phyloP scores from a whole-genome alignment of 768 basidiomycete species.

The Lentinula edodes region DNA sequence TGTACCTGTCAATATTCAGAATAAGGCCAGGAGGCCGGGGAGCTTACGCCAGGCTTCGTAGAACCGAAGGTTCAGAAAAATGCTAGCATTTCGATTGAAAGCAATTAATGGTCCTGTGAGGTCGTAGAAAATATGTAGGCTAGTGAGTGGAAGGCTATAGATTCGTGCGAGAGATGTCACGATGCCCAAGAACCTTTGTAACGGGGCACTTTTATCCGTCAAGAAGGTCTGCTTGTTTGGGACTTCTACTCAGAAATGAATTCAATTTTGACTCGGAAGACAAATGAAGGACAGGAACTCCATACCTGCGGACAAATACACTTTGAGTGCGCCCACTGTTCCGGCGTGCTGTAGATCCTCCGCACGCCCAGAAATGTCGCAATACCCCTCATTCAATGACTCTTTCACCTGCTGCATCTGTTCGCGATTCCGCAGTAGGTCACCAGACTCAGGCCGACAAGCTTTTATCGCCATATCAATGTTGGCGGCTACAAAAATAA shows the following conservation, averaged over 20 bases:
- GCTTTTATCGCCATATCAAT: constrained; percentile 69
- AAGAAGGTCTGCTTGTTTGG: constrained; percentile 46
- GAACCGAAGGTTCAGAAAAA: constrained; percentile 86
- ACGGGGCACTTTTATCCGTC: constrained; percentile 42
- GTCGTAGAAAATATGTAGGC: constrained; percentile 87
- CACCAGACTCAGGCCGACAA: constrained; percentile 62
- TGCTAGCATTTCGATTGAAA: constrained; percentile 84
- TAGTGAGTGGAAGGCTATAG: constrained; percentile 67
- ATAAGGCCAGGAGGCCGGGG: not conserved
- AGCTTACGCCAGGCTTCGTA: constrained; percentile 83
- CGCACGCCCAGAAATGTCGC: constrained; percentile 64
- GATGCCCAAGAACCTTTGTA: constrained; percentile 71
- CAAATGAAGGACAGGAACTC: not conserved
- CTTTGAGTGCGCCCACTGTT: constrained; percentile 55
- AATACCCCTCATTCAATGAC: constrained; percentile 75
- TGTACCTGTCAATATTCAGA: not conserved
- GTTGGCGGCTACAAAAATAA: constrained; percentile 41
- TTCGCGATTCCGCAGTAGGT: constrained; percentile 56
- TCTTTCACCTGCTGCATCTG: constrained; percentile 71
- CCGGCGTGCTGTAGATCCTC: constrained; percentile 62
- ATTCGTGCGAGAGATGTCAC: constrained; percentile 60
- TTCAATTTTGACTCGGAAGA: not conserved
- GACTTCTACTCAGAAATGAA: constrained; percentile 40
- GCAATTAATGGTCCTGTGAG: constrained; percentile 77
- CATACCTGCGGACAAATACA: constrained; percentile 61